These are phyloP conservation scores for Apiospora malaysiana DNA, from an alignment of 2,329 filamentous ascomycete species.

Conservation along the genomic window DNA sequence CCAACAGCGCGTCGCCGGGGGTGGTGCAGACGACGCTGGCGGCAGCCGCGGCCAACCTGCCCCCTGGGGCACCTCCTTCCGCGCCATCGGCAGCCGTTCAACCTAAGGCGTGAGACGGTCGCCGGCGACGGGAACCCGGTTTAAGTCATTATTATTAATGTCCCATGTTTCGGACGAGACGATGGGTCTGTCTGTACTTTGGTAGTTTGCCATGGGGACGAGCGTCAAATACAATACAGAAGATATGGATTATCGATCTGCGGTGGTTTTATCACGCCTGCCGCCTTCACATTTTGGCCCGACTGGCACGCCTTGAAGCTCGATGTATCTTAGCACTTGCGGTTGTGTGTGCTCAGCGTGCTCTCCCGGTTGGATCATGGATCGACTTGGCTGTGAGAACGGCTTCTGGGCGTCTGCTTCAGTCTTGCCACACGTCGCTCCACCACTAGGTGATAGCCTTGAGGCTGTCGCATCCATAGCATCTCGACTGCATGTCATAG, in stretches of 20 bases:
- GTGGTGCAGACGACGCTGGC: slow-evolving; percentile 41
- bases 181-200: background rate
- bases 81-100: slow-evolving; percentile 30
- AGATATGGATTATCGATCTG: background rate
- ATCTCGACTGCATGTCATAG: no score
- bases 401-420: background rate
- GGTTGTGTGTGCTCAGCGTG: background rate
- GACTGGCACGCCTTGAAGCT: background rate
- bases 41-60: slow-evolving; percentile 33
- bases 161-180: background rate
- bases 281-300: background rate
- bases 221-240: background rate
- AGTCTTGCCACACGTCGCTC: no score
- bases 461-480: no score
- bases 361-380: background rate
- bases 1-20: slow-evolving; percentile 33
- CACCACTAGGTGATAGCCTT: no score
- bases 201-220: background rate
- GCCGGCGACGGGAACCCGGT: background rate
- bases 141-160: background rate
- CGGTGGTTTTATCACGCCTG: background rate
- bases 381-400: background rate
- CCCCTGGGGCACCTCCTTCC: slow-evolving; percentile 18
- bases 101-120: slow-evolving; percentile 26
- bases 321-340: background rate